A percentile compares a stretch with the other conserved stretches of the same genome.
phyloP scores from a whole-genome alignment of 768 basidiomycete genomes.

The Russula dissimulans region DNA sequence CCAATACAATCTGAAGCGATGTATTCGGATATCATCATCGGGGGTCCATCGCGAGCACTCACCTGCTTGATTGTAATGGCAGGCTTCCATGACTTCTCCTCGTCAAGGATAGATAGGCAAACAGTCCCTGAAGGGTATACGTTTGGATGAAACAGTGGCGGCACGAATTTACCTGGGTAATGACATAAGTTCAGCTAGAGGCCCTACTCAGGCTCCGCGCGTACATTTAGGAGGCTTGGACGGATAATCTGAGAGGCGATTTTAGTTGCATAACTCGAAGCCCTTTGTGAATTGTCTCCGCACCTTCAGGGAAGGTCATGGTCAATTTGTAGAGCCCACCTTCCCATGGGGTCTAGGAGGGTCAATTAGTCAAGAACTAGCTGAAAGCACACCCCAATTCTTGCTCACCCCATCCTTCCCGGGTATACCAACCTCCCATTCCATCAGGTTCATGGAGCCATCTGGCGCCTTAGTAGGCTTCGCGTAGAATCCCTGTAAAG shows the following conservation, averaged over 20 bases:
- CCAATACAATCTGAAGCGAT: conserved; percentile 68
- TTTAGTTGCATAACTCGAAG: neutral
- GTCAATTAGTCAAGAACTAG: neutral
- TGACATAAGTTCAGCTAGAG: conserved; percentile 1
- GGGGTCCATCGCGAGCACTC: conserved; percentile 11
- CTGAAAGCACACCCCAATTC: neutral
- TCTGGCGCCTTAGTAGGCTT: conserved; percentile 85
- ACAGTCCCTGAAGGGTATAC: conserved; percentile 99
- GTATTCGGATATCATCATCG: neutral
- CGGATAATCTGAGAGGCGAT: conserved; percentile 62
- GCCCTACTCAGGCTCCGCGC: conserved; percentile 22
- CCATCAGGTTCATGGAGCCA: conserved; percentile 92
- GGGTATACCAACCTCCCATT: conserved; percentile 99
- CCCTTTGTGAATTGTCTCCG: conserved; percentile 7
- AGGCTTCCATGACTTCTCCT: conserved; percentile 99
- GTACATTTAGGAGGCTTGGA: conserved; percentile 90
- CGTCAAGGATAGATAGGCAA: conserved; percentile 94
- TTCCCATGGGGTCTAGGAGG: conserved; percentile 85
- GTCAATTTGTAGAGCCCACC: conserved; percentile 88
- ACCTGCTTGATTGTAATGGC: conserved; percentile 99
- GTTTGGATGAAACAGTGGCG: conserved; percentile 94
- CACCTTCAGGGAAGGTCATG: conserved; percentile 97
- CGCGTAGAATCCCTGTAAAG: conserved; percentile 85
- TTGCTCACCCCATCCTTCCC: conserved; percentile 75
- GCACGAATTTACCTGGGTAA: conserved; percentile 83